These are phyloP conservation scores for Cardiospermum halicacabum DNA, from an alignment of 345 rosid species.

Conservation along the genomic window DNA sequence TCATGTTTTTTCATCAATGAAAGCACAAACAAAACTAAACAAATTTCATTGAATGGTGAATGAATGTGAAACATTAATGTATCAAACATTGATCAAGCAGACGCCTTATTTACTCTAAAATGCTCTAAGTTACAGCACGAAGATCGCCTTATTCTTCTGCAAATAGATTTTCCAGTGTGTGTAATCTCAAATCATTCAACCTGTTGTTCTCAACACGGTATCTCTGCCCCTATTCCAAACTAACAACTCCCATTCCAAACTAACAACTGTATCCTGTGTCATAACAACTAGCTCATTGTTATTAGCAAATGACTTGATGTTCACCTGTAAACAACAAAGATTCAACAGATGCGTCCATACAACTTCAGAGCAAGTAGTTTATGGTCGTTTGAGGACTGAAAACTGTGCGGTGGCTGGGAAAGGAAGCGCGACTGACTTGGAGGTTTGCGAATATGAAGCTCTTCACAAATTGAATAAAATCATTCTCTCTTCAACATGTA, in stretches of 20 bases:
- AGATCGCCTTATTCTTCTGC: slow-evolving; percentile 76
- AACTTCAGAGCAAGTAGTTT: no score
- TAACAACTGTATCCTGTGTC: slow-evolving; percentile 76
- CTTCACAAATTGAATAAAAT: no score
- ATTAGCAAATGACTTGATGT: slow-evolving; percentile 84
- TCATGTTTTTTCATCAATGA: no score
- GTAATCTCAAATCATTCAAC: slow-evolving; percentile 76
- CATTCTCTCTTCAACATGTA: no score
- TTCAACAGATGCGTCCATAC: no score
- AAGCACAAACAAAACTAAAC: no score
- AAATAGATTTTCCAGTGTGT: slow-evolving; percentile 86
- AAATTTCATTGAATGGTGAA: not conserved
- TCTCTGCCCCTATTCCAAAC: no score
- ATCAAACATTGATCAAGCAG: slow-evolving; percentile 22
- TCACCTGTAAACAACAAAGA: slow-evolving; percentile 46
- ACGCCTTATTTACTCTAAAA: slow-evolving; percentile 72
- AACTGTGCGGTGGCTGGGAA: no score
- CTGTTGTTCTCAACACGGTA: slow-evolving; percentile 82
- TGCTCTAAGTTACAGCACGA: slow-evolving; percentile 82
- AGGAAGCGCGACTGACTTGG: no score
- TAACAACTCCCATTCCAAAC: slow-evolving; percentile 90
- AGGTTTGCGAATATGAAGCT: no score
- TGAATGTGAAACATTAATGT: not conserved
- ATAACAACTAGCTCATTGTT: slow-evolving; percentile 91
- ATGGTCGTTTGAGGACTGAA: no score